These are phyloP conservation scores for Penicillium coprophilum DNA, from an alignment of 495 filamentous ascomycete genomes.

Conservation along the genomic window DNA sequence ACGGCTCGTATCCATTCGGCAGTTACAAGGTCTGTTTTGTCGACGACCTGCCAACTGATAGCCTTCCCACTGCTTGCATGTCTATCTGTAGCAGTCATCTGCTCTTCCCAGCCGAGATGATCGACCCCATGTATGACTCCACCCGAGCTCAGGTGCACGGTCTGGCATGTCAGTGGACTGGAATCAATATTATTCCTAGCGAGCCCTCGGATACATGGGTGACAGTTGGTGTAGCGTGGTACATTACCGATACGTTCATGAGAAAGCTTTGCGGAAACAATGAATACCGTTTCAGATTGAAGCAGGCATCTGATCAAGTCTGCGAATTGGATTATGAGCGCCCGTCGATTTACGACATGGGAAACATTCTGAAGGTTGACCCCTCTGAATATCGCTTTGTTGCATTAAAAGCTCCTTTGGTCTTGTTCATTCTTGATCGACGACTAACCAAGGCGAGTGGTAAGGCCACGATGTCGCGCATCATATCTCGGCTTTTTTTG, in stretches of 20 bases:
- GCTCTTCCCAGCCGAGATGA: constrained; percentile 76
- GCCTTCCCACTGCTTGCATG: constrained; percentile 72
- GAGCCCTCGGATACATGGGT: constrained; percentile 83
- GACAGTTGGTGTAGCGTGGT: constrained; percentile 87
- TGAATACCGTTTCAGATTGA: constrained; percentile 88
- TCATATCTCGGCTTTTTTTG: constrained; percentile 77
- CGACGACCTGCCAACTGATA: constrained; percentile 76
- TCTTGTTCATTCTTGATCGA: constrained; percentile 90
- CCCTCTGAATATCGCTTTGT: constrained; percentile 84
- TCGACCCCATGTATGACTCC: constrained; percentile 76
- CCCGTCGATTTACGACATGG: constrained; percentile 79
- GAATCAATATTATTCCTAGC: constrained; percentile 81
- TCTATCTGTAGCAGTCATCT: constrained; percentile 85
- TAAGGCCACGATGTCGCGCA: constrained; percentile 76
- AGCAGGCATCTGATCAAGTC: constrained; percentile 76
- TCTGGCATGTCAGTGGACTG: constrained; percentile 90
- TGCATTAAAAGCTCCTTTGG: constrained; percentile 83
- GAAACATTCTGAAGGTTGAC: constrained; percentile 74
- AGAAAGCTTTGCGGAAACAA: constrained; percentile 88
- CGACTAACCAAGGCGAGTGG: constrained; percentile 84
- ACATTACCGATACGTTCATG: constrained; percentile 91
- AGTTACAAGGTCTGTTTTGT: constrained; percentile 92
- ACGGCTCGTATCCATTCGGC: constrained; percentile 81
- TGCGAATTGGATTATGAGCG: constrained; percentile 78
- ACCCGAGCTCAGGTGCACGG: constrained; percentile 78